These are phyloP conservation scores for Carex parvula DNA, from an alignment of 176 grass and related monocot species.

Conservation along the genomic window DNA sequence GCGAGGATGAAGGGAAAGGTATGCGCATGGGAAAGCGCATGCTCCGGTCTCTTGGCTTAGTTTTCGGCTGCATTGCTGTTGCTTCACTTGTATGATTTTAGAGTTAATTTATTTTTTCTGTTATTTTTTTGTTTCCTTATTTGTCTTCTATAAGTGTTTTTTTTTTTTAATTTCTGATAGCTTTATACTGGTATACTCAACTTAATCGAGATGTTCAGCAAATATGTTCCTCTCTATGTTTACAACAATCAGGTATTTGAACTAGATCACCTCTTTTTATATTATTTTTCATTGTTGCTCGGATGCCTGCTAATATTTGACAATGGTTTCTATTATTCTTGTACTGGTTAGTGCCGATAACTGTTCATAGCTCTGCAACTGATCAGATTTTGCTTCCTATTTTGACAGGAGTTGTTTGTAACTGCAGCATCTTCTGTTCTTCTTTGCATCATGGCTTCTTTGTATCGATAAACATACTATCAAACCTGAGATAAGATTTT, in stretches of 20 bases:
- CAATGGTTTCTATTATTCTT: neutral
- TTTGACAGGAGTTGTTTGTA: slow-evolving; percentile 58
- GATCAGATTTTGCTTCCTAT: neutral
- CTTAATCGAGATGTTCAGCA: slow-evolving; percentile 36
- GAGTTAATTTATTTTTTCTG: slow-evolving; percentile 2
- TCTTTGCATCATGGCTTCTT: slow-evolving; percentile 57
- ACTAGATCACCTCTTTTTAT: neutral
- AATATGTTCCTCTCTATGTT: slow-evolving; percentile 32
- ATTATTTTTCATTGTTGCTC: too few species aligned
- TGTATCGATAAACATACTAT: slow-evolving; percentile 40
- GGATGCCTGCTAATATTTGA: too few species aligned
- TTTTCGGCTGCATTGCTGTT: slow-evolving; percentile 80
- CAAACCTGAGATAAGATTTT: neutral
- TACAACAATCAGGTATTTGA: slow-evolving; percentile 65
- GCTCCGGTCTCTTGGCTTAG: slow-evolving; percentile 72
- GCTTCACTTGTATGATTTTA: slow-evolving; percentile 45
- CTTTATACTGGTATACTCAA: slow-evolving; percentile 42
- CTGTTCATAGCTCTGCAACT: neutral
- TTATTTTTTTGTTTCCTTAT: slow-evolving; percentile 27
- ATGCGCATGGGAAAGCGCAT: slow-evolving; percentile 89
- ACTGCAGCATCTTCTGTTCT: slow-evolving; percentile 37
- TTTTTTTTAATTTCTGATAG: slow-evolving; percentile 15
- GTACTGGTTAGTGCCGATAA: neutral
- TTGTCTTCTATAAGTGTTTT: neutral
- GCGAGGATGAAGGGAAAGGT: slow-evolving; percentile 86